These are phyloP conservation scores for Simplicillium sp. DNA, from an alignment of 2,329 filamentous ascomycete genomes.

Conservation along the genomic window DNA sequence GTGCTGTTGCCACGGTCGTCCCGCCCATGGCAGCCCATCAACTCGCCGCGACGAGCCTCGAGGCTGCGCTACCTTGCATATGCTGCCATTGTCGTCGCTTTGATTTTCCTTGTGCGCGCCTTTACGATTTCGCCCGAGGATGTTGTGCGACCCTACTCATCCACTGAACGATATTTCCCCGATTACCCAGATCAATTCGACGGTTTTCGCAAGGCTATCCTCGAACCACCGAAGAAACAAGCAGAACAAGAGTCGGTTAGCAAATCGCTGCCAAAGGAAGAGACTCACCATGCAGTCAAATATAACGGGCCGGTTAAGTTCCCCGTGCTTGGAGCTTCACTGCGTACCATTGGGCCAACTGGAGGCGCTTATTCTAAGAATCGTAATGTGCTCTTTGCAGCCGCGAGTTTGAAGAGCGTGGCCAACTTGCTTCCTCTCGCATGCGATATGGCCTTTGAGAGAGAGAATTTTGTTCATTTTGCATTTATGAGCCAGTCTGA, in stretches of 20 bases:
- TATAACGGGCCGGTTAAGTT: constrained; percentile 67
- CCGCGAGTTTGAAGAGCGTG: constrained; percentile 64
- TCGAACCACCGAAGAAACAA: background rate
- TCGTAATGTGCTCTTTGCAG: constrained; percentile 70
- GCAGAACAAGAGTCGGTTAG: constrained; percentile 1
- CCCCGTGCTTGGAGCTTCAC: constrained; percentile 49
- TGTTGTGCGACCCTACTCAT: background rate
- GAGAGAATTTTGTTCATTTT: constrained; percentile 71
- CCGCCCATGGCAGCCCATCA: constrained; percentile 19
- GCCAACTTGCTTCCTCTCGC: constrained; percentile 69
- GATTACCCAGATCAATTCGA: background rate
- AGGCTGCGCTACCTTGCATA: constrained; percentile 40
- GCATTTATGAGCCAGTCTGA: constrained; percentile 66
- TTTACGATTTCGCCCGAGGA: background rate
- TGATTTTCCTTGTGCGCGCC: background rate
- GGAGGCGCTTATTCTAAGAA: constrained; percentile 43
- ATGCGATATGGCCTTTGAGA: constrained; percentile 70
- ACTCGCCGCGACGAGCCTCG: constrained; percentile 30
- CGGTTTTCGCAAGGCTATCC: background rate
- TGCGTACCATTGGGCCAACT: constrained; percentile 49
- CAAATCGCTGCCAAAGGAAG: constrained; percentile 11
- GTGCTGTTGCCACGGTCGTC: constrained; percentile 15
- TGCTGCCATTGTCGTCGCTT: background rate
- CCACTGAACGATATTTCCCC: background rate
- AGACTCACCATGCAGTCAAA: constrained; percentile 43